Evolutionary conservation across 495 filamentous ascomycete species (phyloP).

Genomic region (Xylaria grammica): DNA sequence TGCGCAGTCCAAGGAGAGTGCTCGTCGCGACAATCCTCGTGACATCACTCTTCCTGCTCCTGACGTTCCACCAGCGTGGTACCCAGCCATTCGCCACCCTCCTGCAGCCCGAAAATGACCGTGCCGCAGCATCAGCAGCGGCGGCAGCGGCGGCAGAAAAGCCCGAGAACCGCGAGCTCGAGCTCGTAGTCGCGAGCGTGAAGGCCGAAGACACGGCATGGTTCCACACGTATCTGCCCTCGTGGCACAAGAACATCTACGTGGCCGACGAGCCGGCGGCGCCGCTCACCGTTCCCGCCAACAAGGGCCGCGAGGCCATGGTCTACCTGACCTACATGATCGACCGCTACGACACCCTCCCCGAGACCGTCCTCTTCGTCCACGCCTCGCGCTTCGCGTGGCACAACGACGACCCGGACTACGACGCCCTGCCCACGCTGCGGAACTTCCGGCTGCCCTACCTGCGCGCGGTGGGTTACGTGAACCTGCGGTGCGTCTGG

Average conservation of each 20-base stretch:
- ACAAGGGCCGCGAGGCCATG: conserved; percentile 70
- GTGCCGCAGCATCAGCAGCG: too few relatives aligned
- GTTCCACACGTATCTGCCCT: conserved; percentile 40
- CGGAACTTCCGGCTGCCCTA: conserved; percentile 60
- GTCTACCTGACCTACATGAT: conserved; percentile 68
- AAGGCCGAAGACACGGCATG: conserved; percentile 41
- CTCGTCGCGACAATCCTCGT: conserved; percentile 8
- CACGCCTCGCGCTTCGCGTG: conserved; percentile 67
- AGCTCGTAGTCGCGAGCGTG: conserved; percentile 46
- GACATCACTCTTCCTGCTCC: background rate
- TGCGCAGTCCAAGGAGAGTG: conserved; percentile 13
- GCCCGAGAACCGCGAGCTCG: conserved; percentile 23
- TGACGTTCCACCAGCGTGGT: background rate
- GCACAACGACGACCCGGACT: conserved; percentile 66
- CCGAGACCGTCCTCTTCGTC: conserved; percentile 64
- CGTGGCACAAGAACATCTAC: conserved; percentile 55
- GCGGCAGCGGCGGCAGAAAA: background rate
- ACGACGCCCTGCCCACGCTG: conserved; percentile 54
- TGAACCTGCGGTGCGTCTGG: conserved; percentile 71
- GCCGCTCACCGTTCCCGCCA: conserved; percentile 50
- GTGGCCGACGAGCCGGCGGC: conserved; percentile 50
- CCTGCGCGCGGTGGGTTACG: conserved; percentile 62
- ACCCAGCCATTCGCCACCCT: too few relatives aligned
- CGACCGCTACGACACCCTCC: conserved; percentile 65
- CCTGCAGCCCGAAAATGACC: too few relatives aligned